Conservation (phyloP, 129 eudicot genomes). For the Solidago caesia region DNA sequence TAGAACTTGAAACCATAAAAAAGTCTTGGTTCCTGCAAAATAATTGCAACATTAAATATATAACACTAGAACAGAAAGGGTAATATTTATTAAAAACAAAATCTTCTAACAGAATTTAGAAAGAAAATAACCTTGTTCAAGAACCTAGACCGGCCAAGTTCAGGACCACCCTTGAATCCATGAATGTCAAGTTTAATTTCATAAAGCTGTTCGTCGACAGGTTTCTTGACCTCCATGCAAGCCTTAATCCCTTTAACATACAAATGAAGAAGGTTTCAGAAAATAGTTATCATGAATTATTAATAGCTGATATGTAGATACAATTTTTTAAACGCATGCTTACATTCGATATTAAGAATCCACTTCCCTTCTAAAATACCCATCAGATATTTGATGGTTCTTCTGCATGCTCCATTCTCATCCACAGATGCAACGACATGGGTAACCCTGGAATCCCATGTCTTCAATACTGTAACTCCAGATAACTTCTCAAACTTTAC, state of each 20-base stretch:
- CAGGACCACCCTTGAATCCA: slow-evolving; percentile 84
- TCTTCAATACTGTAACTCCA: slow-evolving; percentile 60
- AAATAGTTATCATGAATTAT: not conserved
- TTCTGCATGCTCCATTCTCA: slow-evolving; percentile 87
- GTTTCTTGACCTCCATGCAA: slow-evolving; percentile 67
- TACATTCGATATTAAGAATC: slow-evolving; percentile 73
- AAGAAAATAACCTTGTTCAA: slow-evolving; percentile 59
- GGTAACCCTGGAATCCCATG: slow-evolving; percentile 79
- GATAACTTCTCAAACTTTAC: slow-evolving; percentile 59
- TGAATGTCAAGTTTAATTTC: slow-evolving; percentile 74
- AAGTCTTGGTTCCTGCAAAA: slow-evolving; percentile 80
- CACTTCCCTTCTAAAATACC: slow-evolving; percentile 95
- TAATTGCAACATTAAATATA: not conserved
- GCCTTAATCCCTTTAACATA: slow-evolving; percentile 71
- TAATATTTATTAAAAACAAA: not conserved
- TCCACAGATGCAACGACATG: slow-evolving; percentile 85
- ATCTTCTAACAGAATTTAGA: not conserved
- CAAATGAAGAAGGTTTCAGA: not conserved
- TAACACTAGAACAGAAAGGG: not conserved
- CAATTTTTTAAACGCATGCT: slow-evolving; percentile 23
- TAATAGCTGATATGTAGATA: not conserved
- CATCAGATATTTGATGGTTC: slow-evolving; percentile 92
- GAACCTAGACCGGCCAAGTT: slow-evolving; percentile 69
- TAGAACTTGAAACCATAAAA: slow-evolving; percentile 56
- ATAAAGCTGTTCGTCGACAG: slow-evolving; percentile 69